Evolutionary conservation across 371 early-diverging fungal genomes (phyloP), one percentile per base, ranked within the genome.

Genomic region (Mucor plumbeus): DNA sequence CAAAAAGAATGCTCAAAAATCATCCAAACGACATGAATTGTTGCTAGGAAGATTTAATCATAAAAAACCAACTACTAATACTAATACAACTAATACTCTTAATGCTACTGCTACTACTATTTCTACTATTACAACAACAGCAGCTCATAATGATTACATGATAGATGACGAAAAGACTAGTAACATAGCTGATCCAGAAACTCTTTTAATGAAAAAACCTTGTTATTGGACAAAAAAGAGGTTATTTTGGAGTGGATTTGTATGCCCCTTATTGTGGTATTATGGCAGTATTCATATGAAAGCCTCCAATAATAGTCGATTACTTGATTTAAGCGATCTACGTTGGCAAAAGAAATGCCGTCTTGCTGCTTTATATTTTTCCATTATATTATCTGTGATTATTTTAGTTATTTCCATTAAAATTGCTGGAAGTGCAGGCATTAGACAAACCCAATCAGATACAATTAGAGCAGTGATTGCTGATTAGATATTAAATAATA

Each of bases 261-360:
- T 63, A 3, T 67, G 63, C 26, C 71, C 71, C 5, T 47, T 67
- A 3, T 19, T 71, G 5, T 71, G 71, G 71, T 43, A 59, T 40
- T 63, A 63, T 40, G 71, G 67, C 26, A 67, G 71, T 13, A 43
- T 66, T 3, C 31, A 61, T 31, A 36, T 61, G 11, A 55, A 21
- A 15, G 50, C 40, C 0, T 41, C 58, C 15, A 50, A 26, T 7
- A 47, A 26, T 1, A 19, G 10, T 15, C 26, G 43, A 5, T 35
- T 47, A n/a, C 15, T 17, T 1, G 36, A 41, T 5, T 47, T 34
- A 0, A 59, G 38, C 15, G 56, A 63, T 13, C 34, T 64, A 7
- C 17, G 35, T 0, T 71, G 71, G 71, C 63, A 63, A 60, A 71
- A 63, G n/a, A 36, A 56, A 14, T 71, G 71, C 35, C 59, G 71